These are phyloP conservation scores for Rostrohypoxylon terebratum DNA, from an alignment of 495 filamentous ascomycete species.

Conservation along the genomic window DNA sequence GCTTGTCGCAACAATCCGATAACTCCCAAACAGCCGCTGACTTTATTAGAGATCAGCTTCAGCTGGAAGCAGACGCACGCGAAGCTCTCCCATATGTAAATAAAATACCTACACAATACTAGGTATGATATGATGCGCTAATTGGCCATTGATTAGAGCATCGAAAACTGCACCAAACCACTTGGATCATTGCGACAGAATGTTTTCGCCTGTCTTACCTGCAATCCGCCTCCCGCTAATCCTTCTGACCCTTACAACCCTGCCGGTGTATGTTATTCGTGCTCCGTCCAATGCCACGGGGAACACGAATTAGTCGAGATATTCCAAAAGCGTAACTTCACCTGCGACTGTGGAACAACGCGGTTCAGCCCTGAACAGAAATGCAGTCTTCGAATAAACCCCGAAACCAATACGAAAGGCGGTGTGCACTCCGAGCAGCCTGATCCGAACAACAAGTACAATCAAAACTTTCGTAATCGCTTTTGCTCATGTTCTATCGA, in stretches of 20 bases:
- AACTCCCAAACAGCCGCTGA: conserved; percentile 89
- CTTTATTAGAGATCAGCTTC: conserved; percentile 91
- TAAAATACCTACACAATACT: too few relatives aligned
- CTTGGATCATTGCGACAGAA: conserved; percentile 87
- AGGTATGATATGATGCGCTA: conserved; percentile 8
- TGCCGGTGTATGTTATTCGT: conserved; percentile 94
- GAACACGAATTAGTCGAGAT: conserved; percentile 96
- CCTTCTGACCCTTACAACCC: conserved; percentile 72
- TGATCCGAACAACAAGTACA: conserved; percentile 83
- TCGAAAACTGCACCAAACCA: conserved; percentile 89
- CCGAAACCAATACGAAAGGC: conserved; percentile 77
- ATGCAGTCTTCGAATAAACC: conserved; percentile 82
- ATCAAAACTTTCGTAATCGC: conserved; percentile 91
- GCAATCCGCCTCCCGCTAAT: conserved; percentile 79
- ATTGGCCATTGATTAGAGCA: conserved; percentile 67
- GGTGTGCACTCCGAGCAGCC: conserved; percentile 78
- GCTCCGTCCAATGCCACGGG: conserved; percentile 95
- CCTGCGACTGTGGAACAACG: conserved; percentile 95
- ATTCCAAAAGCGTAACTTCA: conserved; percentile 93
- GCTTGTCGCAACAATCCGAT: conserved; percentile 75
- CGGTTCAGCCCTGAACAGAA: conserved; percentile 74
- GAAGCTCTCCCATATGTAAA: conserved; percentile 94
- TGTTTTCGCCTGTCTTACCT: conserved; percentile 91
- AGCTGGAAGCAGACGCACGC: conserved; percentile 92
- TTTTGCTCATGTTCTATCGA: conserved; percentile 92